A percentile compares a stretch with the other conserved stretches of the same genome.
phyloP scores from a whole-genome alignment of 768 basidiomycete genomes.

The Leccinum imitatum region DNA sequence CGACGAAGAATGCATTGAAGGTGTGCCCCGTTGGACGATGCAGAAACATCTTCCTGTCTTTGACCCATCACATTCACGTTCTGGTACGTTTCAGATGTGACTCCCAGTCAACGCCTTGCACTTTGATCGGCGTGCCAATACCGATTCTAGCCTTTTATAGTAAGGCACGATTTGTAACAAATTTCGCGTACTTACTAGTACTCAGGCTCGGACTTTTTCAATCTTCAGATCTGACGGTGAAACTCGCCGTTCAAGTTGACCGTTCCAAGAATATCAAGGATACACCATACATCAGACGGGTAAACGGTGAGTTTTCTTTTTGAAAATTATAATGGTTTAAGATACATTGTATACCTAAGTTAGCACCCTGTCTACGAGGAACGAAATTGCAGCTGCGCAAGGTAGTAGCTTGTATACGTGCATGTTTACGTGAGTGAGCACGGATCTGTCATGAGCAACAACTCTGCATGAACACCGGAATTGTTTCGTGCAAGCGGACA shows the following conservation, averaged over 20 bases:
- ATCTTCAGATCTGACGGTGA: neutral
- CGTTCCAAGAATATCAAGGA: no score
- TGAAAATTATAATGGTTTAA: neutral
- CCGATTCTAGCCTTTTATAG: no score
- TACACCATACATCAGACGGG: no score
- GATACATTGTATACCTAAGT: neutral
- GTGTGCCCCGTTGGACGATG: neutral
- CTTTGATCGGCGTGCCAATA: neutral
- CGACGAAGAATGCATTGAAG: no score
- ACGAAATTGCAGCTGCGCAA: neutral
- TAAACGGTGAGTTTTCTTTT: neutral
- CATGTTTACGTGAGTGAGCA: neutral
- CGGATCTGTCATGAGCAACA: neutral
- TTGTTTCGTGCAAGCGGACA: neutral
- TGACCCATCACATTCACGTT: neutral
- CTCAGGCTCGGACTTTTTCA: neutral
- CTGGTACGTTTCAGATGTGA: no score
- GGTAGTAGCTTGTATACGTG: neutral
- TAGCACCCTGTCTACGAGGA: neutral
- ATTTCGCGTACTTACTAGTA: no score
- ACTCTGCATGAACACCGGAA: neutral
- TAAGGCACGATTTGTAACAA: no score
- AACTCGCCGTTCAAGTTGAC: no score
- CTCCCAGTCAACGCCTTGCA: neutral
- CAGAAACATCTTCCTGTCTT: neutral